Evolutionary conservation across 768 basidiomycete genomes (phyloP).

Genomic region (Kwoniella sp.): DNA sequence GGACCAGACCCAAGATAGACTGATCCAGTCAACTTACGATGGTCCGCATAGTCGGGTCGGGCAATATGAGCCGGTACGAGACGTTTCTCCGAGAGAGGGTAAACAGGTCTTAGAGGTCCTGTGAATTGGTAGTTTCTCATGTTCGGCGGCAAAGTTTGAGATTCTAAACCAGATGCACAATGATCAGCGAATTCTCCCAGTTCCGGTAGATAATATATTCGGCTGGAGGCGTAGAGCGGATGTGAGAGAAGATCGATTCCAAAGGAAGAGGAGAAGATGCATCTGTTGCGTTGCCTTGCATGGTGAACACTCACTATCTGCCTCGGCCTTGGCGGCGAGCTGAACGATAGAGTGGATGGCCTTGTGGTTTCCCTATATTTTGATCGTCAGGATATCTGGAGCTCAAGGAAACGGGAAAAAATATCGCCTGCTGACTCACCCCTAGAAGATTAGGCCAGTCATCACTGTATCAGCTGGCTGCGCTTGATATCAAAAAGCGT

Average conservation of each 20-base stretch:
- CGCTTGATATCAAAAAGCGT: conserved; percentile 28
- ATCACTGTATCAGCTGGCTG: conserved; percentile 5
- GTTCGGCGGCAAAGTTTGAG: conserved; percentile 70
- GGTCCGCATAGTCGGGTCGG: conserved; percentile 82
- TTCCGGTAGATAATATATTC: too few relatives aligned
- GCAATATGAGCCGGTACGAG: conserved; percentile 78
- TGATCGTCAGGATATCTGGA: too few relatives aligned
- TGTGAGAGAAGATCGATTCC: too few relatives aligned
- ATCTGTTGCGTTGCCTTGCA: too few relatives aligned
- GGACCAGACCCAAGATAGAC: too few relatives aligned
- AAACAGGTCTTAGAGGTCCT: conserved; percentile 75
- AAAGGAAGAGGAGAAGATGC: too few relatives aligned
- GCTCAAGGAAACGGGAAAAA: too few relatives aligned
- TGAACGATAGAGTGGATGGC: conserved; percentile 54
- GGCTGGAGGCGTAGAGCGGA: too few relatives aligned
- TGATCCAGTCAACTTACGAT: conserved; percentile 60
- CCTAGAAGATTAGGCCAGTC: conserved; percentile 20
- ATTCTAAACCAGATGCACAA: conserved; percentile 59
- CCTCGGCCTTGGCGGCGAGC: conserved; percentile 51
- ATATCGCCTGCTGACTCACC: conserved; percentile 34
- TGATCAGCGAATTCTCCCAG: too few relatives aligned
- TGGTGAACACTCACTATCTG: conserved; percentile 48
- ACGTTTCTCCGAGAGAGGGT: conserved; percentile 81
- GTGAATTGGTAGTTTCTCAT: conserved; percentile 74
- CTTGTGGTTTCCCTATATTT: conserved; percentile 44